A percentile compares a stretch with the other conserved stretches of the same genome.
Evolutionary conservation across 306 rosid genomes (phyloP).

Genomic region (Alnus glutinosa): DNA sequence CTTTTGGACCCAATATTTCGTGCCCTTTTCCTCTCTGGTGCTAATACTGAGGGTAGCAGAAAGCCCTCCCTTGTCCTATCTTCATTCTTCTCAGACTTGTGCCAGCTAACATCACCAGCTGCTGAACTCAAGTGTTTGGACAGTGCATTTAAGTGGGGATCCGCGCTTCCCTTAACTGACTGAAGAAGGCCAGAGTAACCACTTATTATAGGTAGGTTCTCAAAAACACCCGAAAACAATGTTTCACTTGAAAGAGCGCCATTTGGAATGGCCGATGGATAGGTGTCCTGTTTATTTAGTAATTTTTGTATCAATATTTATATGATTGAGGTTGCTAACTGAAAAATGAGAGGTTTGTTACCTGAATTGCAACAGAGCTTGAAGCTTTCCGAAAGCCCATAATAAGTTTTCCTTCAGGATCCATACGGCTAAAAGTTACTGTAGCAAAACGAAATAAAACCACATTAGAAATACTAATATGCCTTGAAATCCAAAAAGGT

Average conservation of each 20-base stretch:
- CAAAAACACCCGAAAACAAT: constrained; percentile 82
- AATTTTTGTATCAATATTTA: constrained; percentile 44
- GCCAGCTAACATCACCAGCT: constrained; percentile 74
- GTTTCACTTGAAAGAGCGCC: constrained; percentile 86
- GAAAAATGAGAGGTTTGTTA: constrained; percentile 49
- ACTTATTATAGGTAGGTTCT: constrained; percentile 89
- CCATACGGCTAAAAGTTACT: constrained; percentile 99
- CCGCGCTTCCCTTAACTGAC: constrained; percentile 82
- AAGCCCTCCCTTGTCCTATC: constrained; percentile 70
- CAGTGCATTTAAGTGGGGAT: constrained; percentile 64
- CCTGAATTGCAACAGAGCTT: constrained; percentile 74
- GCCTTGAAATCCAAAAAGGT: not conserved
- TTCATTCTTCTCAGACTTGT: constrained; percentile 64
- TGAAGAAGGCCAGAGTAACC: constrained; percentile 96
- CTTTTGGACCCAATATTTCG: constrained; percentile 93
- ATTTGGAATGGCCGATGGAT: constrained; percentile 69
- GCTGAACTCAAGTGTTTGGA: constrained; percentile 72
- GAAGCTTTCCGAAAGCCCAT: constrained; percentile 97
- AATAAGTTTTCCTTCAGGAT: constrained; percentile 96
- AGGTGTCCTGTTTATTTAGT: constrained; percentile 75
- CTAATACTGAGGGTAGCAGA: constrained; percentile 56
- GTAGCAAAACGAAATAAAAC: constrained; percentile 32
- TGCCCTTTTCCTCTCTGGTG: constrained; percentile 84
- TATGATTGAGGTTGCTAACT: constrained; percentile 36
- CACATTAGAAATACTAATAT: not conserved